A percentile compares a stretch with the other conserved stretches of the same genome.
These are phyloP conservation scores for Apium graveolens DNA, from an alignment of 129 eudicot species.

Conservation along the genomic window DNA sequence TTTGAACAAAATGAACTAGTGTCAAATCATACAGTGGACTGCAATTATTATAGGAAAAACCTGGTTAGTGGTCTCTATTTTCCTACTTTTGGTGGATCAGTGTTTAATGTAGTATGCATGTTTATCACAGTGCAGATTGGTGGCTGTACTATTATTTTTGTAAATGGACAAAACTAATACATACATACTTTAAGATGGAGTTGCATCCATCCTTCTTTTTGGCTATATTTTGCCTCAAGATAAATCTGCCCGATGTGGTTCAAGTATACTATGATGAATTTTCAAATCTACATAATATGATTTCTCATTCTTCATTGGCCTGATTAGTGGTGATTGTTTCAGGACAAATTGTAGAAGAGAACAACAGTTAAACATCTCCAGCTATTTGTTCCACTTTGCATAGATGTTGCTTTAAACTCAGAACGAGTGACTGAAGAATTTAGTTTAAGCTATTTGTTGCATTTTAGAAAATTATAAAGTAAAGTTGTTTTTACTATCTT, in stretches of 20 bases:
- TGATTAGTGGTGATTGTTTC: not conserved
- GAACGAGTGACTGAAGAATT: not conserved
- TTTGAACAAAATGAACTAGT: not conserved
- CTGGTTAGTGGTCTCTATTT: not conserved
- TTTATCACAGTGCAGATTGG: not conserved
- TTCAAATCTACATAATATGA: not conserved
- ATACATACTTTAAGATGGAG: not conserved
- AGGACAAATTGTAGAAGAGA: not conserved
- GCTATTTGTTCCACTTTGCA: not conserved
- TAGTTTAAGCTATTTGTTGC: not conserved
- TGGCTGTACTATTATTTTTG: not conserved
- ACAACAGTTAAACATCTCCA: not conserved
- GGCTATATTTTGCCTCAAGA: not conserved
- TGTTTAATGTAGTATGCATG: not conserved
- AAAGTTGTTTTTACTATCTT: not conserved
- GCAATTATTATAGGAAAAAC: not conserved
- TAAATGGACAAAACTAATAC: not conserved
- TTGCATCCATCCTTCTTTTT: not conserved
- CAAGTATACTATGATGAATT: not conserved
- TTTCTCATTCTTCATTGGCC: not conserved
- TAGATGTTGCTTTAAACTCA: not conserved
- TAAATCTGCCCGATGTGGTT: not conserved
- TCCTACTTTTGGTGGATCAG: not conserved
- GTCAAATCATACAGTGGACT: not conserved
- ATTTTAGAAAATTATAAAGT: not conserved